Evolutionary conservation across 1,139 yeast genomes (phyloP), one percentile per base, ranked within the genome.

Genomic region (Debaryomyces udenii): DNA sequence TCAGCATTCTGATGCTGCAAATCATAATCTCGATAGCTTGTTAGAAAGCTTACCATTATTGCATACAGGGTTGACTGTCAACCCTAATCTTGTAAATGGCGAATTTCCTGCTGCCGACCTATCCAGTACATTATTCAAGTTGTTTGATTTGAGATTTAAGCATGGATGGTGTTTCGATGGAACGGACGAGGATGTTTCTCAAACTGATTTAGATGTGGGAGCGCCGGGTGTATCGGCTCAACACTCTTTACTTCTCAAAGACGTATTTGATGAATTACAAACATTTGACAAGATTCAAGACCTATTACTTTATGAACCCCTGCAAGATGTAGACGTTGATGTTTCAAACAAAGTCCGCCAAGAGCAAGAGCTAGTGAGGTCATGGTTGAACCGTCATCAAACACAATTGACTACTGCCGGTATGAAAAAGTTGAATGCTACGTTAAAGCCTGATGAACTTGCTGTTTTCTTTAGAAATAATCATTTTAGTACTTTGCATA

Each of bases 381-480:
- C 56, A 26, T 84, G 86, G 73, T 57, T 83, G 26, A 61, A 62
- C 6, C 57, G 61, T 13, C 80, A 86, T 46, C 74, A 79, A 3
- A 81, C 95, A 0, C 96, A 90, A 56, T 64, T 89, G 51, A 87
- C 96, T 0, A 65, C 64, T 1, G 62, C 66, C 39, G 97, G 97
- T 0, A 57, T 88, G 15, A 46, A 56, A 3, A 55, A 71, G 11
- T 59, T 86, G 37, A 59, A 69, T 37, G 63, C 70, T 10, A 71
- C 74, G 16, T 63, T 81, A 26, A 46, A 44, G 2, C 42, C 50
- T 4, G 68, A 65, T 37, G 66, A 66, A 31, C 71, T 85, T 46
- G 74, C 81, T 1, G 80, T 90, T 0, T 76, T 90, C 44, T 90
- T 90, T 67, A 71, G 96, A 52, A 90, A 90, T 60, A 88, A 89